Conservation (phyloP, 108 stramenopile species). For the Cyclostephanos invisitatus region DNA sequence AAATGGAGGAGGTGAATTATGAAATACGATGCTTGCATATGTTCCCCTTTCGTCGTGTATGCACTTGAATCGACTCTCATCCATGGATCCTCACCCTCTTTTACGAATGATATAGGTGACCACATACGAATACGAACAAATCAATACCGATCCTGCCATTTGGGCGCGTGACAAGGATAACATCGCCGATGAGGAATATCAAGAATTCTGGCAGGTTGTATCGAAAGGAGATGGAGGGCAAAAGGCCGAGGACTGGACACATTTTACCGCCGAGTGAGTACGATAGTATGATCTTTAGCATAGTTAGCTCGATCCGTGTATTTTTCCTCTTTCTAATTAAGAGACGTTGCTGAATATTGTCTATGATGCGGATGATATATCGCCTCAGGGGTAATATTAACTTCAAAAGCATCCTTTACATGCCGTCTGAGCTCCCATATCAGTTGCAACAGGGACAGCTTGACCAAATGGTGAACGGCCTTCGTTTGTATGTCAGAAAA, state of each 20-base stretch:
- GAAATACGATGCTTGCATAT: not conserved
- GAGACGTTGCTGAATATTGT: conserved; percentile 5
- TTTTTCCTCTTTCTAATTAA: not conserved
- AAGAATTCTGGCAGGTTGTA: conserved; percentile 87
- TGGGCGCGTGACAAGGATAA: conserved; percentile 97
- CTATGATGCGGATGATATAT: not conserved
- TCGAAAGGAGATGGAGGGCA: conserved; percentile 61
- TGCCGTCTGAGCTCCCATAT: conserved; percentile 78
- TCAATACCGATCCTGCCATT: conserved; percentile 95
- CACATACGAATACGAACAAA: conserved; percentile 87
- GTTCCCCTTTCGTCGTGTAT: not conserved
- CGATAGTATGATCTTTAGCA: not conserved
- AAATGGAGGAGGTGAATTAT: conserved; percentile 66
- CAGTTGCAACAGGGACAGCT: conserved; percentile 53
- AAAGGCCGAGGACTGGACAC: conserved; percentile 89
- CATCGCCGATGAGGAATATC: conserved; percentile 98
- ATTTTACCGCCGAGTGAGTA: conserved; percentile 96
- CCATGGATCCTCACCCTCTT: not conserved
- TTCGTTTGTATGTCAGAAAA: conserved; percentile 96
- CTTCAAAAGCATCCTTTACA: conserved; percentile 97
- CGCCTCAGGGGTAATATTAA: conserved; percentile 93
- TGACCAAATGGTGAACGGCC: conserved; percentile 46
- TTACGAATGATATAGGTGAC: conserved; percentile 41
- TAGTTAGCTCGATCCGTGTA: not conserved
- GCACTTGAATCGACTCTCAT: not conserved